These are phyloP conservation scores for Fusarium lyarnte DNA, from an alignment of 2,329 filamentous ascomycete genomes.

Conservation along the genomic window DNA sequence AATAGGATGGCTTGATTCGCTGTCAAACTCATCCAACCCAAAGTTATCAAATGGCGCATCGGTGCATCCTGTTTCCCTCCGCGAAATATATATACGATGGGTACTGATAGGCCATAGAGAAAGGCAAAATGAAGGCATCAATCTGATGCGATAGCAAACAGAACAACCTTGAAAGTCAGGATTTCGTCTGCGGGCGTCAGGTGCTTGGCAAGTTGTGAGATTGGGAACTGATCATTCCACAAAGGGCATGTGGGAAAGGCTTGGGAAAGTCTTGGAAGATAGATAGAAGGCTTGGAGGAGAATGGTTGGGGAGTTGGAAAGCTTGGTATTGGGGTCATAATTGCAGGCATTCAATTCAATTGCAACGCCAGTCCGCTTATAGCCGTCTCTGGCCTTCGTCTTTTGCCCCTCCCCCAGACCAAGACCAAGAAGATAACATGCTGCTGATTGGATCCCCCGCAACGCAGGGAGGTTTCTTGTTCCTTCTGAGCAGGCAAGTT, in stretches of 20 bases:
- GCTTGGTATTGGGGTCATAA: slow-evolving; percentile 28
- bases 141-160: neutral
- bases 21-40: neutral
- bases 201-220: slow-evolving; percentile 23
- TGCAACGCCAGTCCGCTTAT: slow-evolving; percentile 16
- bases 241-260: slow-evolving; percentile 30
- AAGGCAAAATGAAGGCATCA: neutral
- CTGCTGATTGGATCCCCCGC: slow-evolving; percentile 26
- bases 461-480: slow-evolving; percentile 15
- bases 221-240: slow-evolving; percentile 8
- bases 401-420: slow-evolving; percentile 33
- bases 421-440: slow-evolving; percentile 23
- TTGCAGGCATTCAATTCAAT: neutral
- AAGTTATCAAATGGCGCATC: neutral
- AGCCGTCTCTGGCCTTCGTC: slow-evolving; percentile 22
- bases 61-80: neutral
- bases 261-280: slow-evolving; percentile 24
- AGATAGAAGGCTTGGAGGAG: slow-evolving; percentile 8
- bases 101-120: neutral
- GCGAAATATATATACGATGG: neutral
- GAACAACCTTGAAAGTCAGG: neutral
- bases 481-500: slow-evolving; percentile 2
- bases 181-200: slow-evolving; percentile 17
- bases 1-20: slow-evolving; percentile 4
- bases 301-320: slow-evolving; percentile 17